phyloP scores from a whole-genome alignment of 2,329 filamentous ascomycete genomes.

The Colletotrichum ledebouriae region DNA sequence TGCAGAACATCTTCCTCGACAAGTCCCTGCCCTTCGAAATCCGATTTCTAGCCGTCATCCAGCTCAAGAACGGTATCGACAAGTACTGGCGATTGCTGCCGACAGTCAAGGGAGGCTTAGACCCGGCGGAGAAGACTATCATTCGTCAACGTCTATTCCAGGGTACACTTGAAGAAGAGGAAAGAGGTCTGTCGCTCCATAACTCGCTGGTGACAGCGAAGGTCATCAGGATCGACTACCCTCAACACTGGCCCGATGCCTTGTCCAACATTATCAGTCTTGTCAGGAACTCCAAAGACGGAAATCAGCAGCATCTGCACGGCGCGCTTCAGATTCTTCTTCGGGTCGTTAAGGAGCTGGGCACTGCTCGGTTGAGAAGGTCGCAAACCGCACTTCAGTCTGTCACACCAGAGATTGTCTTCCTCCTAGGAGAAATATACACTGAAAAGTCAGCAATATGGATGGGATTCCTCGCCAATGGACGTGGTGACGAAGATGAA shows the following conservation, averaged over 20 bases:
- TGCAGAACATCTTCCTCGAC: constrained; percentile 84
- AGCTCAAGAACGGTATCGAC: constrained; percentile 97
- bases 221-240: constrained; percentile 90
- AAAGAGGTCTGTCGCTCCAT: constrained; percentile 83
- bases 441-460: constrained; percentile 78
- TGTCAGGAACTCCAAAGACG: constrained; percentile 70
- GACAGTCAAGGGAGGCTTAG: constrained; percentile 71
- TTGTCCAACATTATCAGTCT: constrained; percentile 72
- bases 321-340: constrained; percentile 83
- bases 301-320: constrained; percentile 75
- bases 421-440: constrained; percentile 83
- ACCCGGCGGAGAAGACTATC: constrained; percentile 79
- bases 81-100: constrained; percentile 86
- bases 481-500: constrained; percentile 69
- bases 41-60: constrained; percentile 91
- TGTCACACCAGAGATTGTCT: constrained; percentile 86
- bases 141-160: constrained; percentile 83
- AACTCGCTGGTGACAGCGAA: constrained; percentile 91
- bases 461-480: constrained; percentile 71
- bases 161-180: constrained; percentile 81
- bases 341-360: constrained; percentile 90
- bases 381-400: constrained; percentile 83
- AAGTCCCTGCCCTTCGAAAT: constrained; percentile 80
- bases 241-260: constrained; percentile 82
- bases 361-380: constrained; percentile 80